Conservation (phyloP, 768 basidiomycete species). For the Amyloporia xantha region DNA sequence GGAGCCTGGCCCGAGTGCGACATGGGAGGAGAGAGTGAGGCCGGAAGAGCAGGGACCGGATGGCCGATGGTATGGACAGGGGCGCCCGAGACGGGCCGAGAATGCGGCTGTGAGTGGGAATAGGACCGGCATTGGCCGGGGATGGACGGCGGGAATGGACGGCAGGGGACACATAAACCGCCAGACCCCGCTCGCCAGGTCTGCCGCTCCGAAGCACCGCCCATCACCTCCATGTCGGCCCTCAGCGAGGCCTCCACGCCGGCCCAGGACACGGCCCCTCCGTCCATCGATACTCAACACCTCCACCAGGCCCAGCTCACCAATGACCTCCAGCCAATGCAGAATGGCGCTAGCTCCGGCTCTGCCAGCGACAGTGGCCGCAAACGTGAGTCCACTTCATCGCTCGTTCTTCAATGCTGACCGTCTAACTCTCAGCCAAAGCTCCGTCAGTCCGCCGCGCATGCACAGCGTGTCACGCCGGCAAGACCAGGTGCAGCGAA, state of each 20-base stretch:
- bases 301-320: slow-evolving; percentile 31
- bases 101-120: slow-evolving; percentile 4
- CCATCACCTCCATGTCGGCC: slow-evolving; percentile 65
- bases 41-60: background rate
- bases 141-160: slow-evolving; percentile 1
- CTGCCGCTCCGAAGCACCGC: slow-evolving; percentile 20
- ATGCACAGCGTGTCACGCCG: slow-evolving; percentile 74
- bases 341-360: slow-evolving; percentile 17
- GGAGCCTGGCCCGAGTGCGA: slow-evolving; percentile 14
- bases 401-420: slow-evolving; percentile 10
- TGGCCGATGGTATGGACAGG: background rate
- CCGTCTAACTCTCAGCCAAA: slow-evolving; percentile 45
- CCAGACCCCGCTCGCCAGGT: slow-evolving; percentile 1
- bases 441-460: slow-evolving; percentile 77
- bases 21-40: background rate
- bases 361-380: slow-evolving; percentile 30
- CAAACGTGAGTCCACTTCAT: slow-evolving; percentile 46
- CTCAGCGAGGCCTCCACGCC: slow-evolving; percentile 64
- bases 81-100: slow-evolving; percentile 5
- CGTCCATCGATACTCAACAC: slow-evolving; percentile 54
- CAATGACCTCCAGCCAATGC: slow-evolving; percentile 26
- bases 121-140: slow-evolving; percentile 1
- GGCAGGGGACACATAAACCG: slow-evolving; percentile 11
- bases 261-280: slow-evolving; percentile 54
- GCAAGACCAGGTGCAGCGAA: slow-evolving; percentile 80